These are phyloP conservation scores for Saturnispora serradocipensis DNA, from an alignment of 805 yeast genomes.

Conservation along the genomic window DNA sequence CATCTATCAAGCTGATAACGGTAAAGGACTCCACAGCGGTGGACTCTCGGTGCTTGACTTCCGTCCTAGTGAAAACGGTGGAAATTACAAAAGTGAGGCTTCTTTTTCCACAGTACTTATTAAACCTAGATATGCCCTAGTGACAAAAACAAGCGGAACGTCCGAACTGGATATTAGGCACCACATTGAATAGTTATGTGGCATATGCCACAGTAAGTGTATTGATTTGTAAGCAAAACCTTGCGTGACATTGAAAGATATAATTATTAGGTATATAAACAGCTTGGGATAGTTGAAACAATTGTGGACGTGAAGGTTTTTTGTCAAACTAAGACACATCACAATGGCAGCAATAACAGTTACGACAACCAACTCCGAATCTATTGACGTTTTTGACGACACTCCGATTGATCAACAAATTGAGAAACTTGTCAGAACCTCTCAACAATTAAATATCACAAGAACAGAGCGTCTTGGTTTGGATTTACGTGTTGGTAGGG, in stretches of 20 bases:
- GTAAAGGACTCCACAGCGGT: too few relatives aligned
- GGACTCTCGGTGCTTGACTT: too few relatives aligned
- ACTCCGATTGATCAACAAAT: constrained; percentile 9
- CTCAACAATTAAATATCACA: constrained; percentile 7
- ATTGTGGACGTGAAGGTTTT: too few relatives aligned
- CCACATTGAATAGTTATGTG: not conserved
- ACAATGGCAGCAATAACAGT: not conserved
- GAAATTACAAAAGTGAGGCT: too few relatives aligned
- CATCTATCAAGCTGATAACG: too few relatives aligned
- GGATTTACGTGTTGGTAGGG: not conserved
- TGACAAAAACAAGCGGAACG: not conserved
- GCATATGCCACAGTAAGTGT: not conserved
- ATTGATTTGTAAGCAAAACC: not conserved
- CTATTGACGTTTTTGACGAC: not conserved
- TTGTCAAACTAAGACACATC: not conserved
- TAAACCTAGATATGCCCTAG: not conserved
- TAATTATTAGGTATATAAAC: too few relatives aligned
- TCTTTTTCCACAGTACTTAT: too few relatives aligned
- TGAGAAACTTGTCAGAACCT: constrained; percentile 10
- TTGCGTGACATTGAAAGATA: not conserved
- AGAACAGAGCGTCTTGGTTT: constrained; percentile 7
- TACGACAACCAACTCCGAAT: not conserved
- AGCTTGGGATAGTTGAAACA: too few relatives aligned
- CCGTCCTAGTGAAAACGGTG: too few relatives aligned
- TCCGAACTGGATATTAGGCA: not conserved